phyloP scores from a whole-genome alignment of 2,329 filamentous ascomycete genomes.

The Clonostachys byssicola region DNA sequence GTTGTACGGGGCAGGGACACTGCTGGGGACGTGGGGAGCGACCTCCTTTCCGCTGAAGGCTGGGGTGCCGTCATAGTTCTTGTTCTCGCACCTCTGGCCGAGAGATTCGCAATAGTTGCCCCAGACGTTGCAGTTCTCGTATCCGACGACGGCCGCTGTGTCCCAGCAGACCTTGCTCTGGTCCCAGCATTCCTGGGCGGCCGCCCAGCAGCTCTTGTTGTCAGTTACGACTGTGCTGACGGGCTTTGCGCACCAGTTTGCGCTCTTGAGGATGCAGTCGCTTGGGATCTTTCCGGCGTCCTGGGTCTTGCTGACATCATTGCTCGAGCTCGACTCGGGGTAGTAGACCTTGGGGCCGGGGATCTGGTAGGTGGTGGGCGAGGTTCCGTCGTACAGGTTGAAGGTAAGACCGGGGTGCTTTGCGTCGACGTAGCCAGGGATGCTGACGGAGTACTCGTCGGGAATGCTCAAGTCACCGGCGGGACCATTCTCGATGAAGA shows the following conservation, averaged over 20 bases:
- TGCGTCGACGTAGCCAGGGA: conserved; percentile 60
- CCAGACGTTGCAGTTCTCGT: conserved; percentile 56
- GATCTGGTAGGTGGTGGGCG: conserved; percentile 46
- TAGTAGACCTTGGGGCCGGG: conserved; percentile 47
- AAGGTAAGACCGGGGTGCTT: conserved; percentile 54
- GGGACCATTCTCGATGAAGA: conserved; percentile 51
- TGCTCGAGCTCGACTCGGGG: conserved; percentile 16
- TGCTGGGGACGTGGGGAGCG: conserved; percentile 19
- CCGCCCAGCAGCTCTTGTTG: conserved; percentile 55
- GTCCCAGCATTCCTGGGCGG: conserved; percentile 49
- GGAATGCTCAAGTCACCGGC: conserved; percentile 42
- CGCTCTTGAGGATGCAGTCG: conserved; percentile 60
- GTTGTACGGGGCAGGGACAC: conserved; percentile 24
- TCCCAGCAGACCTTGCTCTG: conserved; percentile 59
- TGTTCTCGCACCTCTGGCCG: conserved; percentile 33
- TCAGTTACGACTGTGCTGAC: conserved; percentile 37
- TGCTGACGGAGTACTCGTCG: conserved; percentile 46
- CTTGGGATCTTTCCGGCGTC: conserved; percentile 46
- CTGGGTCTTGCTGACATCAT: conserved; percentile 7
- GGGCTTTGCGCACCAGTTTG: conserved; percentile 67
- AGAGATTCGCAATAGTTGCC: conserved; percentile 54
- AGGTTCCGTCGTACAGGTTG: conserved; percentile 53
- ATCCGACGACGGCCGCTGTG: conserved; percentile 53
- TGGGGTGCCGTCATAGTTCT: conserved; percentile 42
- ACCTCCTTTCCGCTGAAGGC: conserved; percentile 27